These are phyloP conservation scores for Pleurotus eryngii DNA, from an alignment of 768 basidiomycete species.

Conservation along the genomic window DNA sequence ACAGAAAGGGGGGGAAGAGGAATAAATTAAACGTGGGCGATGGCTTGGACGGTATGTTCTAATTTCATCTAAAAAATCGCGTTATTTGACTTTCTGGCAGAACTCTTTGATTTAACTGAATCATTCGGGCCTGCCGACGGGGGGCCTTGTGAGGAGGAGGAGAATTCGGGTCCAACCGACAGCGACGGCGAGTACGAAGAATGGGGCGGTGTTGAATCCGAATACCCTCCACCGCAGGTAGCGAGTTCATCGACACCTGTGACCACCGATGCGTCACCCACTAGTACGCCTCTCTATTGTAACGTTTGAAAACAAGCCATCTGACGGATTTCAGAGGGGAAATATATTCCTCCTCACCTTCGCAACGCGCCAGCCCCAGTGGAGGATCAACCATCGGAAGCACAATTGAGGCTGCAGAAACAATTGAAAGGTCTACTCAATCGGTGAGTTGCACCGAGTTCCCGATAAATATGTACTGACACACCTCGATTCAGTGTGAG, in stretches of 20 bases:
- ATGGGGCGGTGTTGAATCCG: constrained; percentile 35
- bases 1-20: constrained; percentile 41
- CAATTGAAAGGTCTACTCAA: constrained; percentile 88
- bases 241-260: too few relatives aligned
- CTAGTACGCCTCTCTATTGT: too few relatives aligned
- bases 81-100: constrained; percentile 24
- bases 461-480: background rate
- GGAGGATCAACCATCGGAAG: constrained; percentile 31
- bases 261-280: too few relatives aligned
- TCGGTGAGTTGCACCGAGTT: constrained; percentile 42
- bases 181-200: constrained; percentile 28
- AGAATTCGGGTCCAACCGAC: constrained; percentile 14
- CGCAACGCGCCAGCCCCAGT: constrained; percentile 35
- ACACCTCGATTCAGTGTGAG: constrained; percentile 57
- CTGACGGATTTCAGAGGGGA: constrained; percentile 26
- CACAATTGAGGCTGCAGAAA: constrained; percentile 55
- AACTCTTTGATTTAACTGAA: constrained; percentile 53
- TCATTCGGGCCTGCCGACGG: constrained; percentile 15
- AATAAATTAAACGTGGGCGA: constrained; percentile 58
- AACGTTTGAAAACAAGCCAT: too few relatives aligned
- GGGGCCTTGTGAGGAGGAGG: background rate
- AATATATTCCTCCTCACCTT: constrained; percentile 83
- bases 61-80: background rate
- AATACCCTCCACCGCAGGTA: background rate
- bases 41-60: constrained; percentile 71